A percentile compares a stretch with the other conserved stretches of the same genome.
Evolutionary conservation across 1,284 basidiomycete genomes (phyloP).

Genomic region (Malassezia obtusa): DNA sequence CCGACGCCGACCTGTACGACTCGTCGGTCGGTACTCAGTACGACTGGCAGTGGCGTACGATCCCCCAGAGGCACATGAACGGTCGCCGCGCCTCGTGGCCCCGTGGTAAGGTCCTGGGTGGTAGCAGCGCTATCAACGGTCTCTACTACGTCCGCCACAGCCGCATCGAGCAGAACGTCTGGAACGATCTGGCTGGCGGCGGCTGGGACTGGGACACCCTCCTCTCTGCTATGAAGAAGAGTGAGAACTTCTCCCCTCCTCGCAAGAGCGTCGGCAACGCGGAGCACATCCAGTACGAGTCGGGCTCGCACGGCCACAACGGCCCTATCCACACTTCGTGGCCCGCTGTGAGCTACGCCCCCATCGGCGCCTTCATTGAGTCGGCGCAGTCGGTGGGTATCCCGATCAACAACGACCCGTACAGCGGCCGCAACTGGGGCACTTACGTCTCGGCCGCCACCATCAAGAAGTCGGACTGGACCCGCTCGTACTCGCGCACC

Average conservation of each 20-base stretch:
- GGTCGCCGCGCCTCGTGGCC: slow-evolving; percentile 30
- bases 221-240: slow-evolving; percentile 27
- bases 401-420: slow-evolving; percentile 17
- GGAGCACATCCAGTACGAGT: slow-evolving; percentile 19
- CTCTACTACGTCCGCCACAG: slow-evolving; percentile 41
- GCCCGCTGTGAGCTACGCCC: slow-evolving; percentile 26
- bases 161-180: slow-evolving; percentile 30
- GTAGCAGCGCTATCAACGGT: slow-evolving; percentile 52
- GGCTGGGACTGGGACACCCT: slow-evolving; percentile 27
- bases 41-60: slow-evolving; percentile 33
- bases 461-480: slow-evolving; percentile 29
- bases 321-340: slow-evolving; percentile 31
- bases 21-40: slow-evolving; percentile 20
- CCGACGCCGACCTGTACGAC: slow-evolving; percentile 23
- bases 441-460: slow-evolving; percentile 29
- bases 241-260: slow-evolving; percentile 20
- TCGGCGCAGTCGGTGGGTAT: slow-evolving; percentile 19
- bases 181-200: slow-evolving; percentile 26
- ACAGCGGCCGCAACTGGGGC: slow-evolving; percentile 32
- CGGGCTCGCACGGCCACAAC: slow-evolving; percentile 20
- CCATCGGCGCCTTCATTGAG: slow-evolving; percentile 27
- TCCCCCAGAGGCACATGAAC: slow-evolving; percentile 15
- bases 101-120: slow-evolving; percentile 51
- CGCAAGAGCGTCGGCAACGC: slow-evolving; percentile 14
- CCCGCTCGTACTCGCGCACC: slow-evolving; percentile 29